Percentiles rank a stretch among this genome's conserved stretches.
Evolutionary conservation across 2,329 filamentous ascomycete genomes (phyloP).

Genomic region (Pleomassaria siparia): DNA sequence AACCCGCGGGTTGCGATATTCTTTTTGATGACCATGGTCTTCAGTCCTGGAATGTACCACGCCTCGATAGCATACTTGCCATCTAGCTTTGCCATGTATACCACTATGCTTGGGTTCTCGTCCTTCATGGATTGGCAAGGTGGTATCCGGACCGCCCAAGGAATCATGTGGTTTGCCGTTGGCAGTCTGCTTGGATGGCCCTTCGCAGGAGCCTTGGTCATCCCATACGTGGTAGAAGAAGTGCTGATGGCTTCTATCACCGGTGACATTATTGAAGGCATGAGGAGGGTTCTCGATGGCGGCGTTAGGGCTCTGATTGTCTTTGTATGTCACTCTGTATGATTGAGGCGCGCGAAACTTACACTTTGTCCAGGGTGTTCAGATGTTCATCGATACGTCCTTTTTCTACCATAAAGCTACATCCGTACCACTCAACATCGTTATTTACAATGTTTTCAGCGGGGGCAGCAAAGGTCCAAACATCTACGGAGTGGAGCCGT

Average conservation of each 20-base stretch:
- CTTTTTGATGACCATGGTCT: conserved; percentile 74
- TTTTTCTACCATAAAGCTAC: conserved; percentile 82
- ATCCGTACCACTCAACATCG: conserved; percentile 86
- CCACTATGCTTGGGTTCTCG: conserved; percentile 78
- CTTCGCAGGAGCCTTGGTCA: conserved; percentile 79
- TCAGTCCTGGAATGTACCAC: conserved; percentile 91
- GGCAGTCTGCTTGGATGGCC: conserved; percentile 91
- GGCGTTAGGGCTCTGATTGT: conserved; percentile 65
- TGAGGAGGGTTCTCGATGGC: conserved; percentile 68
- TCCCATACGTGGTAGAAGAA: conserved; percentile 82
- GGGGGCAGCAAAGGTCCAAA: conserved; percentile 76
- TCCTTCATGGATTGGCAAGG: conserved; percentile 89
- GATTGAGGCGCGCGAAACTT: background rate
- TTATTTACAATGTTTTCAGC: conserved; percentile 93
- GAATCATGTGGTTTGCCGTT: conserved; percentile 87
- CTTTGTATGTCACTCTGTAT: conserved; percentile 58
- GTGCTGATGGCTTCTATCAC: conserved; percentile 55
- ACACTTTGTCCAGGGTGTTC: conserved; percentile 56
- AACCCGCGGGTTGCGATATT: conserved; percentile 83
- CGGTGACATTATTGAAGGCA: conserved; percentile 61
- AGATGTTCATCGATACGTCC: conserved; percentile 68
- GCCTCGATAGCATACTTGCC: conserved; percentile 84
- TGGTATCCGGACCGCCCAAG: conserved; percentile 75
- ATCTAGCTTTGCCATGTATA: conserved; percentile 97
- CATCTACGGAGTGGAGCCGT: conserved; percentile 93